These are phyloP conservation scores for Zanthoxylum bungeanum DNA, from an alignment of 345 rosid species.

Conservation along the genomic window DNA sequence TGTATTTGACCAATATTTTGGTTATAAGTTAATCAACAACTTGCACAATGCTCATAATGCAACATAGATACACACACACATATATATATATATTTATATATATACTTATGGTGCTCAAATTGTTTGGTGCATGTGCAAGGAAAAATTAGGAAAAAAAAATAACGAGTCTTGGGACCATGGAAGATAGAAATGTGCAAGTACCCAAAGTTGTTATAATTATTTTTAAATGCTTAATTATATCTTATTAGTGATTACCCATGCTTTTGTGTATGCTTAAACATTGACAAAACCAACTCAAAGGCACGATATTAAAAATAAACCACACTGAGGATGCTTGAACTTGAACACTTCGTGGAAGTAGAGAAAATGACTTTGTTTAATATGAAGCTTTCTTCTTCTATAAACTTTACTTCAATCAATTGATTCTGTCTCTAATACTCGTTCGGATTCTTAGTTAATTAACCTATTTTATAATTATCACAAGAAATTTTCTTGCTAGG, in stretches of 20 bases:
- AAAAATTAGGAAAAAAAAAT: conserved; percentile 3
- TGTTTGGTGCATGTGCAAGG: conserved; percentile 17
- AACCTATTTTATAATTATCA: neutral
- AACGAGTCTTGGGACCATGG: conserved; percentile 2
- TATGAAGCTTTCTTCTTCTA: neutral
- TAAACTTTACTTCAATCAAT: neutral
- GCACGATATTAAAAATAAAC: neutral
- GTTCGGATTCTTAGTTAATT: neutral
- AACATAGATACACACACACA: too few relatives aligned
- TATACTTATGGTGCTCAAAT: conserved; percentile 7
- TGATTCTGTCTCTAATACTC: neutral
- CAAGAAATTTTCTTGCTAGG: neutral
- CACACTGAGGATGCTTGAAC: neutral
- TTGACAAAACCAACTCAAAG: conserved; percentile 11
- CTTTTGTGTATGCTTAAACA: conserved; percentile 4
- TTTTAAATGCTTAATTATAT: neutral
- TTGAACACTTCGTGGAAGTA: neutral
- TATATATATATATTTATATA: too few relatives aligned
- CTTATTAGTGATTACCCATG: conserved; percentile 14
- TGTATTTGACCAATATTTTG: neutral
- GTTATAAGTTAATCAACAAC: conserved; percentile 1
- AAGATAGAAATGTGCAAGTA: conserved; percentile 11
- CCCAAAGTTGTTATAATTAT: conserved; percentile 6
- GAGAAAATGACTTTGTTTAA: neutral
- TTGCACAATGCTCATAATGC: conserved; percentile 9